These are phyloP conservation scores for Mollisia scopiformis DNA, from an alignment of 2,329 filamentous ascomycete genomes.

Conservation along the genomic window DNA sequence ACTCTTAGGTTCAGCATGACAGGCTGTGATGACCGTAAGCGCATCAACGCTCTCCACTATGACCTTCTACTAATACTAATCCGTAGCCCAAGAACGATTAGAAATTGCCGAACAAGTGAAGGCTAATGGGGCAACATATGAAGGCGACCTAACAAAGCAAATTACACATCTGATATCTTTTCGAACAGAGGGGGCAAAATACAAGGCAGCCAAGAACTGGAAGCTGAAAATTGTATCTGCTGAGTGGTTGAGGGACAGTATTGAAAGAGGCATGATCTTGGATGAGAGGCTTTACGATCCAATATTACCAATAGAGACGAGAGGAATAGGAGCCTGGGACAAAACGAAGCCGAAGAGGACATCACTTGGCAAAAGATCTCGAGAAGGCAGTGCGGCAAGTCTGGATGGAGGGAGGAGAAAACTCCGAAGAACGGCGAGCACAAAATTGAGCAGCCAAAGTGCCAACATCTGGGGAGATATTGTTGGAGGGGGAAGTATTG, in stretches of 20 bases:
- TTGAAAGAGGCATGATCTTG: constrained; percentile 85
- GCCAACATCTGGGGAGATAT: constrained; percentile 92
- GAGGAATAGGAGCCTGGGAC: constrained; percentile 79
- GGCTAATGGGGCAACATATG: constrained; percentile 82
- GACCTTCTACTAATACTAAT: constrained; percentile 27
- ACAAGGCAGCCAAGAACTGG: constrained; percentile 85
- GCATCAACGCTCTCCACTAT: constrained; percentile 15
- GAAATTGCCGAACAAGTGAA: constrained; percentile 63
- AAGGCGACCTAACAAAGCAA: constrained; percentile 81
- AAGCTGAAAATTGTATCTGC: constrained; percentile 76
- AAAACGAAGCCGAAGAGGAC: constrained; percentile 50
- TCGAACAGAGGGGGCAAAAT: constrained; percentile 84
- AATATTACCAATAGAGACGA: constrained; percentile 66
- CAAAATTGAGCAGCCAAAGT: constrained; percentile 78
- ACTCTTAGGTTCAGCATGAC: constrained; percentile 68
- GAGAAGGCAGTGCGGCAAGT: constrained; percentile 49
- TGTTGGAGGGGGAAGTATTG: constrained; percentile 51
- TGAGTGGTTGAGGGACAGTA: constrained; percentile 84
- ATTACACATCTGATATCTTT: constrained; percentile 88
- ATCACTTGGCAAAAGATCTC: constrained; percentile 60
- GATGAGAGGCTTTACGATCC: constrained; percentile 88
- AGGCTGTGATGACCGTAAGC: constrained; percentile 70
- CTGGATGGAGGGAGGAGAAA: constrained; percentile 71
- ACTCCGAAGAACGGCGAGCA: constrained; percentile 83
- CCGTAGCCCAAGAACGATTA: constrained; percentile 64